Base-by-base conservation (phyloP, 441 rosid species). In the Populus tomentosa region DNA sequence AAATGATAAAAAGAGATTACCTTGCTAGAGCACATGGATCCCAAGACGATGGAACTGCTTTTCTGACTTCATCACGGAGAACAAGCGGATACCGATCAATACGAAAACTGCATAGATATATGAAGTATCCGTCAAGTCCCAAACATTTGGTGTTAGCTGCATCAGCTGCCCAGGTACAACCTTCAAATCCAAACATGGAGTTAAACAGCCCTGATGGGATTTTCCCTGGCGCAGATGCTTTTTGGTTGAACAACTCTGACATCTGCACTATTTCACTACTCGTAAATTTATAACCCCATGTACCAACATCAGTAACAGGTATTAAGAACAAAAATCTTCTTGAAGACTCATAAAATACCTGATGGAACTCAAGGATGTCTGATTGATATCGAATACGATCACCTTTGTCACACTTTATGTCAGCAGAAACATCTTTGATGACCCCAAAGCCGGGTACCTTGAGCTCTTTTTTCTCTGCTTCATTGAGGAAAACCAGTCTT, bases 181-280 rank as follows among this genome's bases (percentile, higher is more conserved):
- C 83, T 16, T 90, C 83, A 50, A 89, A 90, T 33, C 91, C 92
- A 65, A 95, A 95, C 90, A 84, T 89, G 14, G 91, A 68, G 75
- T 95, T 95, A 83, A 95, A 95, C 26, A 64, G 36, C 4, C 99
- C 98, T 3, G 97, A 81, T 18, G 99, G 99, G 7, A 95, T 89
- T 83, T 93, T 95, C 5, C 99, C 97, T 1, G 89, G 79, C 2
- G 90, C 79, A 23, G 90, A 76, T 9, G 88, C 82, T 63, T 82
- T 84, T 66, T 81, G 94, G 79, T 95, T 95, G 86, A 91, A 90
- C 68, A 85, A 77, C 82, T 93, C 99, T 18, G 97, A 89, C 99
- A 95, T 95, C 99, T 95, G 74, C 76, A 67, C 32, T 30, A 63
- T 10, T 23, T 32, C 4, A 38, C 32, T 3, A 2, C 23, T 1